phyloP scores from a whole-genome alignment of 2,329 filamentous ascomycete species.

The Zalaria sp. region DNA sequence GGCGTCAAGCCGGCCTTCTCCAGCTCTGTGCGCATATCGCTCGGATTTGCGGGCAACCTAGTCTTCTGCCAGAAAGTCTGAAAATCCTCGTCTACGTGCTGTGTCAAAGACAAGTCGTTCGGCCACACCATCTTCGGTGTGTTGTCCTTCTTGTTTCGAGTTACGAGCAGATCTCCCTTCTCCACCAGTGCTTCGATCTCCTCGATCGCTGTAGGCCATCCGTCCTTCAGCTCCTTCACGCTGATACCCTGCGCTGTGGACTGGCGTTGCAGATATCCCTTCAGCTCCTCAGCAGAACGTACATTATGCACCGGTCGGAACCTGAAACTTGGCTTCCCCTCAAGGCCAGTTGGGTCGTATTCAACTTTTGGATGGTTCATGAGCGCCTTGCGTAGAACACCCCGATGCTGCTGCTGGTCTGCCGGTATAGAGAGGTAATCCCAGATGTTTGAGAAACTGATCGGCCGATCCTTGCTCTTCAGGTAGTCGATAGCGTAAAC shows the following conservation, averaged over 20 bases:
- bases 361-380: slow-evolving; percentile 50
- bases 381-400: slow-evolving; percentile 53
- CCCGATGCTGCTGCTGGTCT: slow-evolving; percentile 32
- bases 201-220: slow-evolving; percentile 75
- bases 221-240: slow-evolving; percentile 88
- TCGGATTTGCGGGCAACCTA: slow-evolving; percentile 54
- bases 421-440: slow-evolving; percentile 59
- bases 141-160: slow-evolving; percentile 84
- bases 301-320: slow-evolving; percentile 81
- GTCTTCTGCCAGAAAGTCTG: slow-evolving; percentile 70
- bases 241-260: slow-evolving; percentile 66
- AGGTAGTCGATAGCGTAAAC: slow-evolving; percentile 77
- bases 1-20: slow-evolving; percentile 68
- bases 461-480: slow-evolving; percentile 52
- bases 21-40: slow-evolving; percentile 65
- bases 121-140: slow-evolving; percentile 76
- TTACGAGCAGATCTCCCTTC: slow-evolving; percentile 69
- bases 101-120: slow-evolving; percentile 50
- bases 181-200: slow-evolving; percentile 65
- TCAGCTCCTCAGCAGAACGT: slow-evolving; percentile 59
- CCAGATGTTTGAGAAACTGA: slow-evolving; percentile 63
- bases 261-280: slow-evolving; percentile 68
- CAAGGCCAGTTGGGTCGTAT: slow-evolving; percentile 43
- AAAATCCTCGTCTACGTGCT: slow-evolving; percentile 71
- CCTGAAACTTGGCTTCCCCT: slow-evolving; percentile 53